Evolutionary conservation across 1,284 basidiomycete species (phyloP).

Genomic region (Fomitopsis betulina): DNA sequence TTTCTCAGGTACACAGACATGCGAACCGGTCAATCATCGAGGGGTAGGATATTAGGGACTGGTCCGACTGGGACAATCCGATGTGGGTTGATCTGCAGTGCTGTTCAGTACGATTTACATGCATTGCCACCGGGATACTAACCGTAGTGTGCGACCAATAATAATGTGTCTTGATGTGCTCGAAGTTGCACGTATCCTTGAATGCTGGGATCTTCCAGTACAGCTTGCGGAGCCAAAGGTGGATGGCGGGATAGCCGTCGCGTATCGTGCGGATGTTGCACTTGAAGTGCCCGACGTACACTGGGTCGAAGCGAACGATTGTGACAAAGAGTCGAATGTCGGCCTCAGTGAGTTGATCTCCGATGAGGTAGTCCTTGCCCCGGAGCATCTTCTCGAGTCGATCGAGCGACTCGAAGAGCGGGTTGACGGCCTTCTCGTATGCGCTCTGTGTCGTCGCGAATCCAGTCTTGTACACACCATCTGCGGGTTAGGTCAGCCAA

Average conservation of each 20-base stretch:
- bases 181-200: slow-evolving; percentile 85
- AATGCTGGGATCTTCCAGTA: slow-evolving; percentile 93
- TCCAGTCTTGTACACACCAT: slow-evolving; percentile 87
- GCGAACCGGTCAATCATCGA: slow-evolving; percentile 23
- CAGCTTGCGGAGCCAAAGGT: slow-evolving; percentile 82
- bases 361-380: slow-evolving; percentile 82
- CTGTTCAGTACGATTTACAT: background rate
- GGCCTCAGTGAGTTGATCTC: slow-evolving; percentile 83
- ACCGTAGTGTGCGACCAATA: slow-evolving; percentile 68
- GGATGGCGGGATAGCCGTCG: slow-evolving; percentile 76
- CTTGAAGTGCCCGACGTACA: slow-evolving; percentile 92
- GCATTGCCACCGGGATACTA: slow-evolving; percentile 12
- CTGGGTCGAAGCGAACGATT: slow-evolving; percentile 80
- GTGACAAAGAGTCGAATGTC: slow-evolving; percentile 92
- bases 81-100: slow-evolving; percentile 43
- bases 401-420: slow-evolving; percentile 78
- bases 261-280: slow-evolving; percentile 84
- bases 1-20: background rate
- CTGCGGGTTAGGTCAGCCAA: slow-evolving; percentile 30
- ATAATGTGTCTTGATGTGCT: slow-evolving; percentile 85
- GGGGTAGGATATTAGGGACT: slow-evolving; percentile 61
- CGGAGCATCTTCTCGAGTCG: slow-evolving; percentile 74
- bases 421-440: slow-evolving; percentile 73
- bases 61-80: slow-evolving; percentile 77
- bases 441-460: slow-evolving; percentile 84